Evolutionary conservation across 495 filamentous ascomycete genomes (phyloP), one percentile per base, ranked within the genome.

Genomic region (Podospora pseudoanserina): DNA sequence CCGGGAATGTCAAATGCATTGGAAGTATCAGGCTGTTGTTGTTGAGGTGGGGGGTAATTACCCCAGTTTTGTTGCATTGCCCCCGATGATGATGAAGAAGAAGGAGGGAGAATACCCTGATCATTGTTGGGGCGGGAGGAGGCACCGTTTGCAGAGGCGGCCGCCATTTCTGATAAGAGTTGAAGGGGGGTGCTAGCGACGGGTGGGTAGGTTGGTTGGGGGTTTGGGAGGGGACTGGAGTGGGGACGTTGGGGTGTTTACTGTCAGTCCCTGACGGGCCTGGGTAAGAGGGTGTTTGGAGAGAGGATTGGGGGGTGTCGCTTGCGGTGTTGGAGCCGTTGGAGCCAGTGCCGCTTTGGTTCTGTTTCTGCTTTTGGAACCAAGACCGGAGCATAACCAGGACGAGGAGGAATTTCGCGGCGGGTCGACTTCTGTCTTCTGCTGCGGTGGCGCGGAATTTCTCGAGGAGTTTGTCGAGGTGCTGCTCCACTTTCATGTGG

Each of bases 381-480:
- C 91, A 91, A 4, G 84, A 87, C 32, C 87, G 86, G 6, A 97
- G 76, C 85, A 94, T 88, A 53, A 83, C 78, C 20, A 96, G 77
- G 32, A 97, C 88, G 59, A 91, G 84, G 3, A 90, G 80, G 69
- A 97, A 95, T 73, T 92, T 96, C 44, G 84, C 81, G 2, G 92
- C 87, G 9, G 90, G 90, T 9, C 90, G 83, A 49, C 87, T 90
- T 44, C 85, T 86, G 30, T 90, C 88, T 0, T 86, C 85, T 0
- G 83, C 84, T 0, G 89, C 87, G 1, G 90, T 86, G 18, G 82
- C 80, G 44, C 81, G 82, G 73, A 97, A 92, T 56, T 88, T 86
- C 0, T 83, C 81, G 1, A 92, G 83, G 9, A 96, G 78, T 11
- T 78, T 77, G 65, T 91, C 88, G 0, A 96, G 79, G 72, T 94